Percentiles rank a stretch among this genome's conserved stretches.
Evolutionary conservation across 2,329 filamentous ascomycete species (phyloP).

Genomic region (Trichoderma breve): DNA sequence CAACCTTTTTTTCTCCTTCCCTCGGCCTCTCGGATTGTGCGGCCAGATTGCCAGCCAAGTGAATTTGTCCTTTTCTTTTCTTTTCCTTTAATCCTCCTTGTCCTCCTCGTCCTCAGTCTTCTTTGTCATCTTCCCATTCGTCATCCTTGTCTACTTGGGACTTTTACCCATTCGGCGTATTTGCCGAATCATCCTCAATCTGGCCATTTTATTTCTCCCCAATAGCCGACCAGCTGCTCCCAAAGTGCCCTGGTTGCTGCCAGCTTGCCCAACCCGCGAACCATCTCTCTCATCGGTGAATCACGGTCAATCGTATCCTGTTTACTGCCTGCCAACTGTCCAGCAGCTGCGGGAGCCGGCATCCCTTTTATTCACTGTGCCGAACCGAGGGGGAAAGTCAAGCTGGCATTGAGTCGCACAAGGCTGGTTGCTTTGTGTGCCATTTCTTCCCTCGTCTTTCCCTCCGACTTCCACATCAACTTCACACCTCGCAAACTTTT

Average conservation of each 20-base stretch:
- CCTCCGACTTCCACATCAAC: not conserved
- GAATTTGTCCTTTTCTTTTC: not conserved
- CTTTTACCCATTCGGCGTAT: not conserved
- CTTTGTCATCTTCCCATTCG: not conserved
- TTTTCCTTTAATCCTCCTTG: not conserved
- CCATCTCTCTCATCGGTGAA: not conserved
- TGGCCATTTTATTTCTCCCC: not conserved
- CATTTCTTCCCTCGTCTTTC: not conserved
- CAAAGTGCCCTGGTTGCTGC: not conserved
- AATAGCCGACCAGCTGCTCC: not conserved
- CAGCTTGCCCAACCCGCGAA: not conserved
- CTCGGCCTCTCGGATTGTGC: not conserved
- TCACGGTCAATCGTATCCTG: constrained; percentile 1
- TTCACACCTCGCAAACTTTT: not conserved
- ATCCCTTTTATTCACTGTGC: not conserved
- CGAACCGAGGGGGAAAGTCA: not conserved
- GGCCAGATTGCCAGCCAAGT: constrained; percentile 4
- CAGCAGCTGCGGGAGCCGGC: constrained; percentile 7
- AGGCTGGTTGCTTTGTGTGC: constrained; percentile 8
- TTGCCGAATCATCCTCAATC: not conserved
- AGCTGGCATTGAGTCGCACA: constrained; percentile 8
- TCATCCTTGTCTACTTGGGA: not conserved
- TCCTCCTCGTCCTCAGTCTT: not conserved
- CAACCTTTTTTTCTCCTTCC: constrained; percentile 1
- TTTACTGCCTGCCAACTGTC: not conserved